phyloP scores from a whole-genome alignment of 495 filamentous ascomycete genomes.

The Copromyces sp. region DNA sequence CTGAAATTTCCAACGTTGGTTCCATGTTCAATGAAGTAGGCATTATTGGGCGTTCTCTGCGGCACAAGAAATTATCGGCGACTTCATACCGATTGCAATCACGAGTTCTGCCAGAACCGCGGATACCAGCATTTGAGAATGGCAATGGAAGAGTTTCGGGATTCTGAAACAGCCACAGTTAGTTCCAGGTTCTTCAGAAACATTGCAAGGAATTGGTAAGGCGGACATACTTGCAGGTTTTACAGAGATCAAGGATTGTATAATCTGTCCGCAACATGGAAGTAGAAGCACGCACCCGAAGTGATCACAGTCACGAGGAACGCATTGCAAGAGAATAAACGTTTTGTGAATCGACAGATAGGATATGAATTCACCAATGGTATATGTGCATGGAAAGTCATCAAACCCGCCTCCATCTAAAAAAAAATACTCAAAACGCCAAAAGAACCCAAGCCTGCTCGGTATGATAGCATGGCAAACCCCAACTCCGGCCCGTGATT shows the following conservation, averaged over 20 bases:
- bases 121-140: background rate
- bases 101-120: background rate
- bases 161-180: background rate
- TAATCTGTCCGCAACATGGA: background rate
- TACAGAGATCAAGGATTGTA: background rate
- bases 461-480: background rate
- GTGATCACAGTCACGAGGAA: background rate
- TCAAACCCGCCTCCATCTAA: background rate
- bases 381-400: background rate
- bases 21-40: background rate
- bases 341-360: background rate
- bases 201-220: background rate
- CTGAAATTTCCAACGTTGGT: background rate
- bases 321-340: background rate
- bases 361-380: background rate
- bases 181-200: background rate
- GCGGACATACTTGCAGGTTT: background rate
- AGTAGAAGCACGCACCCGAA: background rate
- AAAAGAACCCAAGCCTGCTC: background rate
- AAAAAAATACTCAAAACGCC: background rate
- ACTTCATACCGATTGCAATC: background rate
- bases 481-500: background rate
- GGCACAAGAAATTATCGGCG: background rate
- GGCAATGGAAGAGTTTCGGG: background rate
- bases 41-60: background rate